A percentile compares a stretch with the other conserved stretches of the same genome.
Evolutionary conservation across 164 flowering plant genomes (phyloP).

Genomic region (Liquidambar formosana): DNA sequence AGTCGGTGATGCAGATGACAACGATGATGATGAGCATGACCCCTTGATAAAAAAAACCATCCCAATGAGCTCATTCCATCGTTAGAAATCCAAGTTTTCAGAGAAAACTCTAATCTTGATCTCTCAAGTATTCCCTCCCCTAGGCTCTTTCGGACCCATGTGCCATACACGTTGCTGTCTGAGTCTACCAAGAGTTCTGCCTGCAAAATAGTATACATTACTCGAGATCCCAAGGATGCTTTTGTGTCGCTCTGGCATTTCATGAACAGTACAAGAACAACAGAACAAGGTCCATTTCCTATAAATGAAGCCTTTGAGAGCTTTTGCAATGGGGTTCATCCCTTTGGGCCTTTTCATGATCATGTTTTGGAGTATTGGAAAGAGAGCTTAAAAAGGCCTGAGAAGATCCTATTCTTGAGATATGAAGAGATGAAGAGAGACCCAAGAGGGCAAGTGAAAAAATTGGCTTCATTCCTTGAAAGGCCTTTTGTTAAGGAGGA

Average conservation of each 20-base stretch:
- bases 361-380: constrained; percentile 32
- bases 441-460: constrained; percentile 23
- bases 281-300: constrained; percentile 6
- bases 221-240: constrained; percentile 21
- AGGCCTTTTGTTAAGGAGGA: constrained; percentile 20
- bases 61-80: neutral
- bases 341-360: constrained; percentile 31
- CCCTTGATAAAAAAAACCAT: constrained; percentile 1
- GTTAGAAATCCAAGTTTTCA: constrained; percentile 1
- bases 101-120: neutral
- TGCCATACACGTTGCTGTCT: constrained; percentile 5
- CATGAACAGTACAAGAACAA: neutral
- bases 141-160: constrained; percentile 15
- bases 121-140: constrained; percentile 13
- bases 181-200: constrained; percentile 13
- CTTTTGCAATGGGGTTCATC: constrained; percentile 28
- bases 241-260: constrained; percentile 20
- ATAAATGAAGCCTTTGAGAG: constrained; percentile 25
- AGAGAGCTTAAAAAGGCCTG: constrained; percentile 23
- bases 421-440: constrained; percentile 35
- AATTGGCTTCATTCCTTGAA: constrained; percentile 28
- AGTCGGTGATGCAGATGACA: neutral
- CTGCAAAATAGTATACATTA: constrained; percentile 21
- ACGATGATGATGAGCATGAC: neutral
- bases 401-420: constrained; percentile 30